Evolutionary conservation across 768 basidiomycete species (phyloP).

Genomic region (Pleurotus citrinopileatus): DNA sequence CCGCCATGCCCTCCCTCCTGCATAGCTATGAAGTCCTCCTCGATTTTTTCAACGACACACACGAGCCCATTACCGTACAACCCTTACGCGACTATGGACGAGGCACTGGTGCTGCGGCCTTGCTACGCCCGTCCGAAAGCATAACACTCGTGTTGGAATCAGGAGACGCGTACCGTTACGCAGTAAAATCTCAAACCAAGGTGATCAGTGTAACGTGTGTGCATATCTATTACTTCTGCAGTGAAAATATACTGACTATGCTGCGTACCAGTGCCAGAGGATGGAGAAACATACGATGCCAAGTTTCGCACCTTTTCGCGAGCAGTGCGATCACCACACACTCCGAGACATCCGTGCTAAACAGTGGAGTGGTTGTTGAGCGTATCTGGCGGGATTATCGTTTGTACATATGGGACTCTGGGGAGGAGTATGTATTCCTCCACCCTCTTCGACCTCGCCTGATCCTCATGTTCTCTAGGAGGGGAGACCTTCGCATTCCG

Average conservation of each 20-base stretch:
- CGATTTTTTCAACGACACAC: slow-evolving; percentile 69
- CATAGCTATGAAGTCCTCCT: slow-evolving; percentile 64
- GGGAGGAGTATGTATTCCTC: not conserved
- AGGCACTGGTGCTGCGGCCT: slow-evolving; percentile 47
- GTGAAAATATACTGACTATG: not conserved
- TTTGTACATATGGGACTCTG: slow-evolving; percentile 56
- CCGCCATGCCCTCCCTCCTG: slow-evolving; percentile 55
- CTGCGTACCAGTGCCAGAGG: slow-evolving; percentile 46
- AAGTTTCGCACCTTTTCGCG: slow-evolving; percentile 59
- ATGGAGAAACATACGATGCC: slow-evolving; percentile 63
- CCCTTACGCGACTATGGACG: slow-evolving; percentile 63
- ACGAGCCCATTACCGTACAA: slow-evolving; percentile 61
- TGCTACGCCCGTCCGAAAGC: slow-evolving; percentile 61
- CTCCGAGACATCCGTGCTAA: slow-evolving; percentile 31
- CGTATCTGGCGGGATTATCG: slow-evolving; percentile 66
- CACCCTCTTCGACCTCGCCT: not conserved
- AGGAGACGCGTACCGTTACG: slow-evolving; percentile 66
- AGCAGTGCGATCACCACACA: slow-evolving; percentile 27
- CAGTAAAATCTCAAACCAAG: slow-evolving; percentile 60
- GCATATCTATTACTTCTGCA: slow-evolving; percentile 8
- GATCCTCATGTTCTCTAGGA: not conserved
- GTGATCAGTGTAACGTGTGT: slow-evolving; percentile 71
- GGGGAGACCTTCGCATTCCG: not conserved
- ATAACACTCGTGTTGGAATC: slow-evolving; percentile 69
- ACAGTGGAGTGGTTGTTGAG: slow-evolving; percentile 60